These are phyloP conservation scores for Cryptococcus sp. DNA, from an alignment of 1,284 basidiomycete genomes.

Conservation along the genomic window DNA sequence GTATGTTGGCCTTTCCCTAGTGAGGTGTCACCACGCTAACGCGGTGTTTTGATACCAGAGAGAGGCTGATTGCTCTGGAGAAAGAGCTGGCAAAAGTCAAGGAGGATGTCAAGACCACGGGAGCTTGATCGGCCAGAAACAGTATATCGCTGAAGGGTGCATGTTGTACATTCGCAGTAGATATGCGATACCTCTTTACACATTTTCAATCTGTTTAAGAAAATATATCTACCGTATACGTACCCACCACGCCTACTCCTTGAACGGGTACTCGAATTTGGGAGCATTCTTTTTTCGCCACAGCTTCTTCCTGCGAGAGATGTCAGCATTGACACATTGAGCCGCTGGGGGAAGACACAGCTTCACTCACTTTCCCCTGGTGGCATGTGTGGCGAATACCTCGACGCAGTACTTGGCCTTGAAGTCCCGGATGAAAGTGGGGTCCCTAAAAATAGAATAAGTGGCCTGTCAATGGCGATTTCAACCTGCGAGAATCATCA, in stretches of 20 bases:
- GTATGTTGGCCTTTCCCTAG: constrained; percentile 26
- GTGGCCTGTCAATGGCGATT: neutral
- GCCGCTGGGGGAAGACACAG: neutral
- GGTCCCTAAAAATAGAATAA: constrained; percentile 64
- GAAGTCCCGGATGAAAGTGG: constrained; percentile 90
- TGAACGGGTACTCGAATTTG: constrained; percentile 81
- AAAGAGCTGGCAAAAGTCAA: constrained; percentile 40
- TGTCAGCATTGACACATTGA: constrained; percentile 8
- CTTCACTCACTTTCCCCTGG: constrained; percentile 76
- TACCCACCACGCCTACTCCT: constrained; percentile 54
- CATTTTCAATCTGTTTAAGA: neutral
- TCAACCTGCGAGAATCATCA: too few relatives aligned
- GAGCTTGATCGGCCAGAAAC: neutral
- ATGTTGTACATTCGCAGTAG: constrained; percentile 9
- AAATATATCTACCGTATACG: neutral
- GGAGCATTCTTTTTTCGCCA: constrained; percentile 79
- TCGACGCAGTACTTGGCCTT: constrained; percentile 81
- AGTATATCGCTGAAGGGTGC: neutral
- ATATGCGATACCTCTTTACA: neutral
- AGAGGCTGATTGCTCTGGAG: constrained; percentile 57
- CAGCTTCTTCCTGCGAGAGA: constrained; percentile 67
- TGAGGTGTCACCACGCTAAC: neutral
- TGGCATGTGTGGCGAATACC: constrained; percentile 75
- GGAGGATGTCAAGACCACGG: constrained; percentile 28
- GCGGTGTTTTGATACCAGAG: constrained; percentile 22